Conservation (phyloP, 2,329 filamentous ascomycete species). For the Diaporthe vexans region DNA sequence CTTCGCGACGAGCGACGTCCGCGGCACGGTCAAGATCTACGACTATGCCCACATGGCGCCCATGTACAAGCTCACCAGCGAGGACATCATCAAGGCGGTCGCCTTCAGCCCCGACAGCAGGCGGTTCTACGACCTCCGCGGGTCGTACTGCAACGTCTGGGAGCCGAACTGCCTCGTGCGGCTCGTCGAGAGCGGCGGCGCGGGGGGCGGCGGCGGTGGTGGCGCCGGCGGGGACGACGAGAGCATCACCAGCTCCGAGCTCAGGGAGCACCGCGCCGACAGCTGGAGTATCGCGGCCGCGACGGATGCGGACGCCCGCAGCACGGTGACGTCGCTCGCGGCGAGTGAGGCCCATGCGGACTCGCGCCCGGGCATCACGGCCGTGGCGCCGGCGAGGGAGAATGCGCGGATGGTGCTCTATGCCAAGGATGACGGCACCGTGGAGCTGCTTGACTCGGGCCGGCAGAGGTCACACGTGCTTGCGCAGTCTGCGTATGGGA, state of each 20-base stretch:
- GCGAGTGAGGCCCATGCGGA: conserved; percentile 40
- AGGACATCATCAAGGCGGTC: conserved; percentile 40
- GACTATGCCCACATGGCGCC: conserved; percentile 42
- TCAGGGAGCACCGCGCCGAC: conserved; percentile 10
- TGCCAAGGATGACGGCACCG: conserved; percentile 39
- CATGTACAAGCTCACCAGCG: conserved; percentile 44
- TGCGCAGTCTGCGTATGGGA: conserved; percentile 28
- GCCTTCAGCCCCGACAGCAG: conserved; percentile 42
- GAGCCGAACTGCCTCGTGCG: conserved; percentile 44
- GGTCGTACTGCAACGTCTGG: conserved; percentile 46
- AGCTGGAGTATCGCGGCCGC: conserved; percentile 10
- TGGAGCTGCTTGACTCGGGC: conserved; percentile 40
- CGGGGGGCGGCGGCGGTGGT: neutral
- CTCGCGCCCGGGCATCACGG: conserved; percentile 37
- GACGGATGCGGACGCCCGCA: conserved; percentile 27
- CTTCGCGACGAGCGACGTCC: conserved; percentile 42
- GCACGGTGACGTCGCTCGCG: conserved; percentile 36
- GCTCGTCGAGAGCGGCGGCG: conserved; percentile 35
- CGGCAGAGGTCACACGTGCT: conserved; percentile 39
- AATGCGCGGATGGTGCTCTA: conserved; percentile 37
- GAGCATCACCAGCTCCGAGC: conserved; percentile 25
- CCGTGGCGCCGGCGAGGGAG: conserved; percentile 27
- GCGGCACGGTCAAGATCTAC: conserved; percentile 44
- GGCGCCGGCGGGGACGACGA: neutral
- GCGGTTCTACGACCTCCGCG: conserved; percentile 45